Conservation (phyloP, 192 early-diverging fungal species). For the Backusella westeae region DNA sequence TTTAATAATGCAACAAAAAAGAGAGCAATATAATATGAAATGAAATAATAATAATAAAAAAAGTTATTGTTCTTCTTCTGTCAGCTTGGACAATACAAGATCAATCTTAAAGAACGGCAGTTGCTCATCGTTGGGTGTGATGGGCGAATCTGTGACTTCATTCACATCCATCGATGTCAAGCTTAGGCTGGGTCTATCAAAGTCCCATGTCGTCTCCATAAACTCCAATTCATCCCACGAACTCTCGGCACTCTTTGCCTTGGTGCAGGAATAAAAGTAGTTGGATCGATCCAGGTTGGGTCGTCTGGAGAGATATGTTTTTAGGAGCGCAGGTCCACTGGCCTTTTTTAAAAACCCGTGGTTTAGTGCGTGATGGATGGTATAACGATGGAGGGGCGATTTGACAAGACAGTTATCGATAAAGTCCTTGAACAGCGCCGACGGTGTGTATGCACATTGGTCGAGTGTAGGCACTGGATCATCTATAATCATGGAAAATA, state of each 20-base stretch:
- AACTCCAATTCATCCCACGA: constrained; percentile 12
- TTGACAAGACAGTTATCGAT: constrained; percentile 20
- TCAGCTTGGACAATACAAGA: background rate
- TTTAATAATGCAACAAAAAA: background rate
- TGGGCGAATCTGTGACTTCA: constrained; percentile 12
- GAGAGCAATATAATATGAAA: background rate
- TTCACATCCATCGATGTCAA: background rate
- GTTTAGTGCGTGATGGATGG: constrained; percentile 4
- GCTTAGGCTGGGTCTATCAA: background rate
- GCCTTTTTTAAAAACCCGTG: constrained; percentile 27
- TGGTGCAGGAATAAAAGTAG: background rate
- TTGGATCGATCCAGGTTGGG: constrained; percentile 4
- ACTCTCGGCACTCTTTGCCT: background rate
- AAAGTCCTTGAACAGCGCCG: constrained; percentile 13
- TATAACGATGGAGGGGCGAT: constrained; percentile 1
- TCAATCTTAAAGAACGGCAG: background rate
- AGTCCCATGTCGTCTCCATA: constrained; percentile 9
- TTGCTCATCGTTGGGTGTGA: constrained; percentile 16
- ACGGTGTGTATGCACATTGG: background rate
- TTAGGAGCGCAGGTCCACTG: background rate
- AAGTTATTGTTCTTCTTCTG: background rate
- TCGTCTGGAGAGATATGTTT: constrained; percentile 5
- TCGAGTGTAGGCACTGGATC: constrained; percentile 16
- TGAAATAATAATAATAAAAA: background rate
- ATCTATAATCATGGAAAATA: constrained; percentile 21